Base-by-base conservation (phyloP, 257 asterid genomes). In the Nicotiana sylvestris region DNA sequence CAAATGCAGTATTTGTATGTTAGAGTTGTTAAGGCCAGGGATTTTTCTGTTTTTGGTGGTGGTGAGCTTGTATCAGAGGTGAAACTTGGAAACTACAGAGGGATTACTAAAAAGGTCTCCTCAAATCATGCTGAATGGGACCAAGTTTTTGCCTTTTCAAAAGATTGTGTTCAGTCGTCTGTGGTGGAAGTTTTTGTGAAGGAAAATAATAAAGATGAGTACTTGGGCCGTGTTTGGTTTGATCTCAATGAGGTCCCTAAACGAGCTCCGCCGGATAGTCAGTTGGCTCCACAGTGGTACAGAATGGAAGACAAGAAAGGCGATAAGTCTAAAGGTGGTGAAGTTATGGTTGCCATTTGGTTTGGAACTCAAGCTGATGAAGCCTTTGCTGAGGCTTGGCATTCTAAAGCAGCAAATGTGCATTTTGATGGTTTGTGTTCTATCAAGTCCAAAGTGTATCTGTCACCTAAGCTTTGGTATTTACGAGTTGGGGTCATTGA, bases 321-420 rank as follows among this genome's bases (percentile, higher is more conserved):
- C 0, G 98, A 94, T 6, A 88, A 92, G 86, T 72, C 85, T 1
- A 91, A 94, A 69, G 86, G 90, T 4, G 92, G 93, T 32, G 98
- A 94, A 61, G 85, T 94, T 6, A 94, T 94, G 98, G 90, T 90
- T 10, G 85, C 97, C 0, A 91, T 92, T 17, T 94, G 98, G 98
- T 92, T 92, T 29, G 98, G 98, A 6, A 94, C 98, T 27, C 98
- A 94, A 35, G 98, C 98, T 0, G 98, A 94, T 10, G 97, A 92
- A 82, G 97, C 96, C 1, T 94, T 94, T 35, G 88, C 97, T 0
- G 98, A 94, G 87, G 97, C 98, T 3, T 94, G 98, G 98, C 98
- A 94, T 86, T 94, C 98, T 2, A 92, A 91, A 87, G 93, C 97
- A 0, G 97, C 97, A 2, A 92, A 91, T 58, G 96, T 94, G 81